Conservation (phyloP, 805 yeast species). For the Metschnikowia proteae region DNA sequence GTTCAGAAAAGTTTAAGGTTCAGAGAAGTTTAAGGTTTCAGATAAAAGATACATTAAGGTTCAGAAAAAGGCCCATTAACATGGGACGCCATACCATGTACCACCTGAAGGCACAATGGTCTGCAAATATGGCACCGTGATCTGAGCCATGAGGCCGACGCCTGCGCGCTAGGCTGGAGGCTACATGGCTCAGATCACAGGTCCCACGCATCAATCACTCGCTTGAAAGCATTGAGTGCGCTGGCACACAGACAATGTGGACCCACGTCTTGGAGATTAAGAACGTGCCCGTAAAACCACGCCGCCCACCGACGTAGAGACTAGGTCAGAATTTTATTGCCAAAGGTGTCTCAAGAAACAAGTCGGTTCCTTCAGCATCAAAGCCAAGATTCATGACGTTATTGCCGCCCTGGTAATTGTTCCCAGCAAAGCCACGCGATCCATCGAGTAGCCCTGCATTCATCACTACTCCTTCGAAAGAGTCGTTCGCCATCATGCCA, state of each 20-base stretch:
- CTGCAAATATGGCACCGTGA: neutral
- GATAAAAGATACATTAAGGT: no score
- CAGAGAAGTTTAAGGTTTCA: no score
- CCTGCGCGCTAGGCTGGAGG: neutral
- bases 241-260: no score
- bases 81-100: no score
- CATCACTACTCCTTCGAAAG: neutral
- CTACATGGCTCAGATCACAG: neutral
- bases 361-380: constrained; percentile 1
- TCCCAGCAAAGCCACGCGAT: neutral
- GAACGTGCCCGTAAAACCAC: neutral
- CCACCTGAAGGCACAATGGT: neutral
- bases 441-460: neutral
- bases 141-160: neutral
- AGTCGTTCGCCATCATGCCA: constrained; percentile 4
- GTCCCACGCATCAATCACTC: neutral
- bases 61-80: no score
- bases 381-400: constrained; percentile 1
- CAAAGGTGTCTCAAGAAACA: constrained; percentile 3
- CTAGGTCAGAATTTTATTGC: neutral
- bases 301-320: no score
- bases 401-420: neutral
- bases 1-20: no score
- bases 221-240: no score
- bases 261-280: no score